Conservation (phyloP, 2,329 filamentous ascomycete species). For the Ophidiomyces ophidiicola region DNA sequence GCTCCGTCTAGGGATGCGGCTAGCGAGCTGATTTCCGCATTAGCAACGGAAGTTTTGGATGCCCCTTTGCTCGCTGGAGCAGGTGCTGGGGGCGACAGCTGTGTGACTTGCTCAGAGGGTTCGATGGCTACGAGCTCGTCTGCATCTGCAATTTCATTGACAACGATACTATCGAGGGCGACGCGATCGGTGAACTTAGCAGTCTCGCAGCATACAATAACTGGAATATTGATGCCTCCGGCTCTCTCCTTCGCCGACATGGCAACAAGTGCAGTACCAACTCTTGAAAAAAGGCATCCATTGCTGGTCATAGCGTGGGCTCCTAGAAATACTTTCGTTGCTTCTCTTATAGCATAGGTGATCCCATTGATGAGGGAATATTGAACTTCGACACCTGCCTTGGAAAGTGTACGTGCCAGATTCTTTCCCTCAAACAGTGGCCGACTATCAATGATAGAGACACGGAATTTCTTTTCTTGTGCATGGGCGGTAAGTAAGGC, state of each 20-base stretch:
- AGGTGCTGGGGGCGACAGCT: slow-evolving; percentile 8
- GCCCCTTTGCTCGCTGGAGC: slow-evolving; percentile 24
- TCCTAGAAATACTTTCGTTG: slow-evolving; percentile 66
- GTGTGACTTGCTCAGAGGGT: slow-evolving; percentile 11
- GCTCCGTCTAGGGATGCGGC: slow-evolving; percentile 5
- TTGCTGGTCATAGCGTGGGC: slow-evolving; percentile 95
- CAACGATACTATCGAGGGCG: slow-evolving; percentile 79
- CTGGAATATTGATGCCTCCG: slow-evolving; percentile 53
- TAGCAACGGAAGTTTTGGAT: slow-evolving; percentile 18
- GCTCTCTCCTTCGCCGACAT: slow-evolving; percentile 58
- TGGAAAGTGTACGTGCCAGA: slow-evolving; percentile 58
- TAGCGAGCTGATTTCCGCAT: slow-evolving; percentile 16
- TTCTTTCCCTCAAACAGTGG: slow-evolving; percentile 58
- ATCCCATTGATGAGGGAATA: slow-evolving; percentile 74
- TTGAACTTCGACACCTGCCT: slow-evolving; percentile 60
- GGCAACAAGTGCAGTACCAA: slow-evolving; percentile 77
- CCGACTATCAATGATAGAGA: slow-evolving; percentile 70
- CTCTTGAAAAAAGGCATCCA: slow-evolving; percentile 74
- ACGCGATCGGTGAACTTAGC: slow-evolving; percentile 91
- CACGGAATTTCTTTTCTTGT: slow-evolving; percentile 62
- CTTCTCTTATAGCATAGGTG: slow-evolving; percentile 57
- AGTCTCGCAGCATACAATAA: slow-evolving; percentile 84
- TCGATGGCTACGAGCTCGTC: slow-evolving; percentile 45
- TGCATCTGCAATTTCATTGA: slow-evolving; percentile 79
- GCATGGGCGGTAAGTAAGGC: slow-evolving; percentile 61